phyloP scores from a whole-genome alignment of 192 early-diverging fungal genomes.

The Linnemannia exigua region DNA sequence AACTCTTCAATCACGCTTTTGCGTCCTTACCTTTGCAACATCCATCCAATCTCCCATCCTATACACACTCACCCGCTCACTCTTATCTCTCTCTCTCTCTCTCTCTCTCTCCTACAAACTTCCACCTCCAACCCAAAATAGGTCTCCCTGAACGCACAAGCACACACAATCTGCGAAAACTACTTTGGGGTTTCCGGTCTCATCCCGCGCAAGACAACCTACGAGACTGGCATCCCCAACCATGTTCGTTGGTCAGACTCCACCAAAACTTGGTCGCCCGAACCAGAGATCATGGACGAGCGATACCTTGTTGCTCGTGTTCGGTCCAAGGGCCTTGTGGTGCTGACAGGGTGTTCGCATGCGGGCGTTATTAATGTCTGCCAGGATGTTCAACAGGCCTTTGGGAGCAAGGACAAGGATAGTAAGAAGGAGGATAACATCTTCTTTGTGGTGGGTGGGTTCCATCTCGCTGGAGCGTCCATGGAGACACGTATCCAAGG shows the following conservation, averaged over 20 bases:
- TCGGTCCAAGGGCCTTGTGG: slow-evolving; percentile 43
- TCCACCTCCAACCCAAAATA: neutral
- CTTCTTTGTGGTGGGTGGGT: slow-evolving; percentile 54
- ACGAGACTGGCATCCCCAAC: slow-evolving; percentile 54
- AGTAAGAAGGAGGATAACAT: neutral
- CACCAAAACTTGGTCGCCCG: slow-evolving; percentile 14
- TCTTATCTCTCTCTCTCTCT: neutral
- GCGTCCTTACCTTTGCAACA: no score
- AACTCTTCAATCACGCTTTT: no score
- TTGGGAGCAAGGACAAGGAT: slow-evolving; percentile 16
- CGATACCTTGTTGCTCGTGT: slow-evolving; percentile 46
- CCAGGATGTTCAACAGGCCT: slow-evolving; percentile 37
- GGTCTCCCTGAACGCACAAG: slow-evolving; percentile 15
- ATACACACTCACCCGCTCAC: no score
- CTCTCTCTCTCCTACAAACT: neutral
- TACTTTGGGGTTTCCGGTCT: slow-evolving; percentile 47
- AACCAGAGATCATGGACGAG: slow-evolving; percentile 55
- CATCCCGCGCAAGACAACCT: slow-evolving; percentile 43
- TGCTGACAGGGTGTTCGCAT: slow-evolving; percentile 54
- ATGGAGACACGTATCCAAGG: slow-evolving; percentile 45
- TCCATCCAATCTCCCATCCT: neutral
- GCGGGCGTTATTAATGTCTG: slow-evolving; percentile 54
- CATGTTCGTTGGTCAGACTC: slow-evolving; percentile 33
- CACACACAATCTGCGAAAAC: slow-evolving; percentile 40
- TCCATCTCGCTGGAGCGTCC: slow-evolving; percentile 45